Evolutionary conservation across 2,329 filamentous ascomycete species (phyloP).

Genomic region (Alternaria angustiovoidea): DNA sequence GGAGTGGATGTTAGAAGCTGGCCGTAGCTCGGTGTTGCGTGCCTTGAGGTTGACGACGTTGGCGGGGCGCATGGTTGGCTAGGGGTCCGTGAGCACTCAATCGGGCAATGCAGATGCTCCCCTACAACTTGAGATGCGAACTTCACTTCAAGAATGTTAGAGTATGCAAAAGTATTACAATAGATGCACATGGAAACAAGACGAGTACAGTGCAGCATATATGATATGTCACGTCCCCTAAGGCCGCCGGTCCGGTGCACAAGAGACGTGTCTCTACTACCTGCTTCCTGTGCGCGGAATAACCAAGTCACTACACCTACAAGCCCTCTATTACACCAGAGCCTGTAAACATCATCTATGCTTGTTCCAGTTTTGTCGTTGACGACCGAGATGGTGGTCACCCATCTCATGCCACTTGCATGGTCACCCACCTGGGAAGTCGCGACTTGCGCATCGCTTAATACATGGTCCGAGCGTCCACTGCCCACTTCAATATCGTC

Average conservation of each 20-base stretch:
- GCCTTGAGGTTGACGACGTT: constrained; percentile 42
- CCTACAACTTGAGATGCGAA: constrained; percentile 7
- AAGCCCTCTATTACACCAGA: not conserved
- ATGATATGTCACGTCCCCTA: not conserved
- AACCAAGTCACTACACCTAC: not conserved
- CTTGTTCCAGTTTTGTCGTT: not conserved
- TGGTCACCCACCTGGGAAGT: constrained; percentile 20
- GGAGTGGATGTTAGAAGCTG: constrained; percentile 21
- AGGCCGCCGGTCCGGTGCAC: not conserved
- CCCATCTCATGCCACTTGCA: constrained; percentile 6
- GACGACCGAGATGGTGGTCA: constrained; percentile 2
- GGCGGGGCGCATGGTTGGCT: constrained; percentile 32
- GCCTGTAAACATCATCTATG: not conserved
- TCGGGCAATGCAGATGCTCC: constrained; percentile 23
- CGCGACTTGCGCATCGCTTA: constrained; percentile 25
- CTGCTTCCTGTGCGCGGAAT: not conserved
- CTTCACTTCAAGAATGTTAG: not conserved
- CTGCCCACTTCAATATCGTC: constrained; percentile 20
- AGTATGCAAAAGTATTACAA: not conserved
- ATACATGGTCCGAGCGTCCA: constrained; percentile 18
- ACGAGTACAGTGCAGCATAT: not conserved
- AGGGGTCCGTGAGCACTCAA: constrained; percentile 31
- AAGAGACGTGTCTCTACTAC: not conserved
- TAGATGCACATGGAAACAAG: too few relatives aligned
- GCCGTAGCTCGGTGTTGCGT: constrained; percentile 20